Evolutionary conservation across 257 asterid species (phyloP).

Genomic region (Avicennia marina): DNA sequence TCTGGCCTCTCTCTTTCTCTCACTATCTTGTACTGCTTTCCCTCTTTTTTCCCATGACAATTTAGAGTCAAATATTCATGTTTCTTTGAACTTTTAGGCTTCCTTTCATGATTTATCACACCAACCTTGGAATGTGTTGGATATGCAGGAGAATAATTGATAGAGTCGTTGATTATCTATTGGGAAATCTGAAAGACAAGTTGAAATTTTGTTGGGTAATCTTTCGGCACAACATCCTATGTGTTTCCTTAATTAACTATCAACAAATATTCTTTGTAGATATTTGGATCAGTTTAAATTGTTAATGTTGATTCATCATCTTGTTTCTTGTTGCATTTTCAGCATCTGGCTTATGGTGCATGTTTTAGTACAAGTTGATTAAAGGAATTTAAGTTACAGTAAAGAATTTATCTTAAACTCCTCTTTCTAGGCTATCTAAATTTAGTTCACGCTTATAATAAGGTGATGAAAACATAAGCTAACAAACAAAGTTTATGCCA

Average conservation of each 20-base stretch:
- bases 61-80: neutral
- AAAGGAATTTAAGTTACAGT: conserved; percentile 4
- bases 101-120: neutral
- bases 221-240: conserved; percentile 6
- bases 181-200: conserved; percentile 52
- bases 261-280: conserved; percentile 4
- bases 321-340: conserved; percentile 13
- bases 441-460: neutral
- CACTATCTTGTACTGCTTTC: neutral
- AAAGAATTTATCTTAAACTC: neutral
- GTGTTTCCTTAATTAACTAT: too few relatives aligned
- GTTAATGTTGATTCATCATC: neutral
- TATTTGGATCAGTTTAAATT: conserved; percentile 5
- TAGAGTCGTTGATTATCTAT: conserved; percentile 54
- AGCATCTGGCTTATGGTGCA: neutral
- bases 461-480: neutral
- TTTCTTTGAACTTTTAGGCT: neutral
- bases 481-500: too few relatives aligned
- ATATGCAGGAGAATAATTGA: conserved; percentile 52
- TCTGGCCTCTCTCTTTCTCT: too few relatives aligned
- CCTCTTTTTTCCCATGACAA: too few relatives aligned
- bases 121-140: conserved; percentile 7
- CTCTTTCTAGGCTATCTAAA: neutral
- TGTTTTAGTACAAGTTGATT: neutral
- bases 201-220: conserved; percentile 85